Evolutionary conservation across 176 grass and related monocot genomes (phyloP).

Genomic region (Lolium rigidum): DNA sequence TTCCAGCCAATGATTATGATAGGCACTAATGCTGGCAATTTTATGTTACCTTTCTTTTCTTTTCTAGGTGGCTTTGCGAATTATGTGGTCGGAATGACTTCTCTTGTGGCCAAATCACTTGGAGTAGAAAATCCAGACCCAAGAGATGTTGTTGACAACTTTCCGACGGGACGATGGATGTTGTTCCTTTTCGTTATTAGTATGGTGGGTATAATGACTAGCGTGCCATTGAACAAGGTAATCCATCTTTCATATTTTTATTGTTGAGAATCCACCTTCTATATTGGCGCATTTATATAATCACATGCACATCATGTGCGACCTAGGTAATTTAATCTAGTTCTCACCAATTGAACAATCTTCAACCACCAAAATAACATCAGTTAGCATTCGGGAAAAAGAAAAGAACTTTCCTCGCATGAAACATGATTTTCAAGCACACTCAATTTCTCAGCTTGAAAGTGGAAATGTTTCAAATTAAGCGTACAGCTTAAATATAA

Average conservation of each 20-base stretch:
- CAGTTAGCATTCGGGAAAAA: too few species aligned
- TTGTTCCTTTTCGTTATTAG: constrained; percentile 49
- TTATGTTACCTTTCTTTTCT: background rate
- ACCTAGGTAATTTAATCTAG: background rate
- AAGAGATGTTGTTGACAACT: constrained; percentile 42
- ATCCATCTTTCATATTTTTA: background rate
- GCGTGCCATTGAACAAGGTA: constrained; percentile 59
- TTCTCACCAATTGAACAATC: background rate
- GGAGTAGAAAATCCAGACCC: constrained; percentile 33
- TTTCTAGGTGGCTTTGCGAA: constrained; percentile 63
- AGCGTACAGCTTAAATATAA: too few species aligned
- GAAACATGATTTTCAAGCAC: background rate
- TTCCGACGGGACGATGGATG: constrained; percentile 40
- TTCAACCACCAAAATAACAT: background rate
- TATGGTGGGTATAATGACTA: constrained; percentile 39
- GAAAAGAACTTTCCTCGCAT: background rate
- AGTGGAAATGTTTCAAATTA: too few species aligned
- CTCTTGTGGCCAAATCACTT: constrained; percentile 48
- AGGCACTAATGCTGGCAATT: background rate
- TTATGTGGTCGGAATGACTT: constrained; percentile 49
- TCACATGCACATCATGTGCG: background rate
- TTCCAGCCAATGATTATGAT: too few species aligned
- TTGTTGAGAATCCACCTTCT: background rate
- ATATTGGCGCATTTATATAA: background rate
- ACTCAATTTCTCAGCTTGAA: background rate